Conservation (phyloP, 306 rosid species). For the Cucumis cinereus region DNA sequence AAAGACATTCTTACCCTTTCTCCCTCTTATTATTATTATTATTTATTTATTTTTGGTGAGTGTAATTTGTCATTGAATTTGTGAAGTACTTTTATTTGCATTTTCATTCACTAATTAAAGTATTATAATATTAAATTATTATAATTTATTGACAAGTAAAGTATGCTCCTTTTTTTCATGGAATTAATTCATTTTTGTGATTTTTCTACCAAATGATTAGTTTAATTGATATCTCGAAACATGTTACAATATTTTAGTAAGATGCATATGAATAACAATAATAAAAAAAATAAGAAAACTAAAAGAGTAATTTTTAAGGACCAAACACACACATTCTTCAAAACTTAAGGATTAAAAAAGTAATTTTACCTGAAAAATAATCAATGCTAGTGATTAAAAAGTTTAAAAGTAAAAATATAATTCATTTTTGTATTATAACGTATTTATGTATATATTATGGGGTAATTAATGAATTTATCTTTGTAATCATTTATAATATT, state of each 20-base stretch:
- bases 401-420: neutral
- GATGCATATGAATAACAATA: neutral
- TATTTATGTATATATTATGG: no score
- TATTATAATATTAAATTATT: neutral
- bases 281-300: neutral
- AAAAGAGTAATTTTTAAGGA: no score
- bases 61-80: neutral
- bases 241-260: neutral
- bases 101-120: neutral
- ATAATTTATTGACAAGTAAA: neutral
- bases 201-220: neutral
- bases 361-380: neutral
- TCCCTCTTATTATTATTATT: neutral
- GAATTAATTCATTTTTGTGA: neutral
- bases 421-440: neutral
- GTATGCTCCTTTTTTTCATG: neutral
- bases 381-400: neutral
- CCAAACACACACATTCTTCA: no score
- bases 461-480: neutral
- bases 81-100: neutral
- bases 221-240: neutral
- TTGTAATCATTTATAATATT: neutral
- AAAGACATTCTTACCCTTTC: slow-evolving; percentile 1
- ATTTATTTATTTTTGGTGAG: neutral
- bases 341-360: no score